Conservation (phyloP, 345 rosid genomes). For the sweet orange (Citrus sinensis) region DNA sequence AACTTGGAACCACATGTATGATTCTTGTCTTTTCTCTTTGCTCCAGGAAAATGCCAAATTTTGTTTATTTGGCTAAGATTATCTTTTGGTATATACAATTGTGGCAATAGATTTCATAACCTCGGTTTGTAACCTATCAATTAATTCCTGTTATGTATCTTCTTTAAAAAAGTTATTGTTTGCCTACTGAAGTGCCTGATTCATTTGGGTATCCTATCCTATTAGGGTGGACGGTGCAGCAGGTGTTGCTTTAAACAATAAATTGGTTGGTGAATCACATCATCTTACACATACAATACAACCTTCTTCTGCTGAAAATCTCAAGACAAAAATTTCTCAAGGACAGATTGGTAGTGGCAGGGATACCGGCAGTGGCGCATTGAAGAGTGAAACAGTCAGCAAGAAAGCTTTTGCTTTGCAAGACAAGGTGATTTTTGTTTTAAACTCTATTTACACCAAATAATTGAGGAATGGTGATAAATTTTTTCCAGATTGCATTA, state of each 20-base stretch:
- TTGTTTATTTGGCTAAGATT: neutral
- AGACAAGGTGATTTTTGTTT: conserved; percentile 65
- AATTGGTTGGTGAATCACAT: conserved; percentile 32
- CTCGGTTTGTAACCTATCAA: neutral
- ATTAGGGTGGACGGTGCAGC: conserved; percentile 43
- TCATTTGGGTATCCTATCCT: conserved; percentile 18
- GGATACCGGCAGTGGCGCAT: conserved; percentile 32
- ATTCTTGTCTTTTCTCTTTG: neutral
- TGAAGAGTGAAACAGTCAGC: conserved; percentile 71
- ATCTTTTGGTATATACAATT: neutral
- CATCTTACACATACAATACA: conserved; percentile 25
- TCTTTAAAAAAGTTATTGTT: neutral
- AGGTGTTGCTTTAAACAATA: conserved; percentile 30
- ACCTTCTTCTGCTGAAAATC: conserved; percentile 35
- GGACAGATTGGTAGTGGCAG: conserved; percentile 43
- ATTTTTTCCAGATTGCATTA: conserved; percentile 3
- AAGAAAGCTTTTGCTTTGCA: conserved; percentile 84
- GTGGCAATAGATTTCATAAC: neutral
- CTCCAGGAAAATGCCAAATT: neutral
- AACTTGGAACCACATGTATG: neutral
- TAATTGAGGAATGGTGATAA: neutral
- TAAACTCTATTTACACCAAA: neutral
- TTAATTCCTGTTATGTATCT: neutral
- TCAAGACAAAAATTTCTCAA: conserved; percentile 33
- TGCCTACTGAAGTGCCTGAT: neutral